Evolutionary conservation across 805 yeast species (phyloP).

Genomic region (Kluyveromyces nonfermentans): DNA sequence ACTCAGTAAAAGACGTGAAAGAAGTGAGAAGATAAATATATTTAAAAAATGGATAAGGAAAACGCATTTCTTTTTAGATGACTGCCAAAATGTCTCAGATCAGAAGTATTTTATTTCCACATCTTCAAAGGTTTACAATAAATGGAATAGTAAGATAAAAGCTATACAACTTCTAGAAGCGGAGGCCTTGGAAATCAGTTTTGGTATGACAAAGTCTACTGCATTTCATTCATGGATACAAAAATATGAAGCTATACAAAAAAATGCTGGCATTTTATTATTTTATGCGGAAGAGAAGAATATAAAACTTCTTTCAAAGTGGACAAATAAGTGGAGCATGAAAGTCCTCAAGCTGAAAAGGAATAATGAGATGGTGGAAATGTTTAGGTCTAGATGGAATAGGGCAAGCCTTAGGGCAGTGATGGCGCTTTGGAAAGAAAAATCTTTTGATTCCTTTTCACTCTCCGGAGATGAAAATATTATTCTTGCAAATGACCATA

Average conservation of each 20-base stretch:
- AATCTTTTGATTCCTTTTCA: not conserved
- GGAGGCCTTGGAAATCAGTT: not conserved
- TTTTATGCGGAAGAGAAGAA: slow-evolving; percentile 15
- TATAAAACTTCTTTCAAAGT: slow-evolving; percentile 15
- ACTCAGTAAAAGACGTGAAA: slow-evolving; percentile 3
- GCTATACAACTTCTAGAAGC: not conserved
- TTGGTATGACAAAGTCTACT: slow-evolving; percentile 15
- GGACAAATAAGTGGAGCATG: slow-evolving; percentile 29
- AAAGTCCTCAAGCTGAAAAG: slow-evolving; percentile 26
- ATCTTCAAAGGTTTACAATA: not conserved
- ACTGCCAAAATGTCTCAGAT: slow-evolving; percentile 9
- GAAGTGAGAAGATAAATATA: not conserved
- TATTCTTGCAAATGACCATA: not conserved
- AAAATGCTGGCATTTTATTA: slow-evolving; percentile 7
- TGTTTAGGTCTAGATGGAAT: slow-evolving; percentile 32
- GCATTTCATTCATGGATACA: slow-evolving; percentile 20
- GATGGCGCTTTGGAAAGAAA: slow-evolving; percentile 29
- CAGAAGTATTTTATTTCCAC: slow-evolving; percentile 4
- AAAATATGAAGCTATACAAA: slow-evolving; percentile 8
- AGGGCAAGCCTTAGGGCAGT: slow-evolving; percentile 32
- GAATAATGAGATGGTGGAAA: slow-evolving; percentile 27
- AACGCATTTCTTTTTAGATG: slow-evolving; percentile 4
- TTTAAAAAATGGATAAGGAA: slow-evolving; percentile 9
- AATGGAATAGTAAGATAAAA: not conserved
- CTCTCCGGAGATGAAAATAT: not conserved